phyloP scores from a whole-genome alignment of 257 asterid species.

The Pogostemon cablin region DNA sequence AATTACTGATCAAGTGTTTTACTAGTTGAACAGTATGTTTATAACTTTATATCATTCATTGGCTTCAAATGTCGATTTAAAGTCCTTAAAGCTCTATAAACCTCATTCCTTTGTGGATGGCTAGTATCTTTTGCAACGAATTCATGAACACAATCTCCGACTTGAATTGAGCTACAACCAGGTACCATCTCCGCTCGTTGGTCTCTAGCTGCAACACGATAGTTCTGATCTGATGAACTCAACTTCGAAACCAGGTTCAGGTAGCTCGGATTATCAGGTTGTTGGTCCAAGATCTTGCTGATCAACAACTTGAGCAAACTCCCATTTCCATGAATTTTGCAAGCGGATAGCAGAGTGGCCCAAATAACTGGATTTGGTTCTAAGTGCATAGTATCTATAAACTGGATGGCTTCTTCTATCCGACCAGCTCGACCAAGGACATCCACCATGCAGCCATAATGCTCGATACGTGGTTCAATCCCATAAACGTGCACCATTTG shows the following conservation, averaged over 20 bases:
- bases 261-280: slow-evolving; percentile 50
- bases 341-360: slow-evolving; percentile 59
- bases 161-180: slow-evolving; percentile 61
- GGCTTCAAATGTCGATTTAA: slow-evolving; percentile 41
- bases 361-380: slow-evolving; percentile 53
- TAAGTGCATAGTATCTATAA: slow-evolving; percentile 49
- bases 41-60: not conserved
- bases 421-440: slow-evolving; percentile 54
- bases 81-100: slow-evolving; percentile 41
- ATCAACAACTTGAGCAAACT: slow-evolving; percentile 40
- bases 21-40: not conserved
- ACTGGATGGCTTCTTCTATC: slow-evolving; percentile 49
- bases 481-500: slow-evolving; percentile 46
- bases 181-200: slow-evolving; percentile 41
- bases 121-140: slow-evolving; percentile 52
- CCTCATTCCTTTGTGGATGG: slow-evolving; percentile 42
- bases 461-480: slow-evolving; percentile 52
- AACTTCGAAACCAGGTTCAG: slow-evolving; percentile 45
- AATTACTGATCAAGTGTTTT: not conserved
- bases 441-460: slow-evolving; percentile 65
- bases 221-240: slow-evolving; percentile 42
- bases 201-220: slow-evolving; percentile 36
- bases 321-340: slow-evolving; percentile 45
- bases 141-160: slow-evolving; percentile 56
- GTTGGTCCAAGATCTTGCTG: slow-evolving; percentile 42